These are phyloP conservation scores for rapeseed (Brassica napus) DNA, from an alignment of 345 rosid genomes.

Conservation along the genomic window DNA sequence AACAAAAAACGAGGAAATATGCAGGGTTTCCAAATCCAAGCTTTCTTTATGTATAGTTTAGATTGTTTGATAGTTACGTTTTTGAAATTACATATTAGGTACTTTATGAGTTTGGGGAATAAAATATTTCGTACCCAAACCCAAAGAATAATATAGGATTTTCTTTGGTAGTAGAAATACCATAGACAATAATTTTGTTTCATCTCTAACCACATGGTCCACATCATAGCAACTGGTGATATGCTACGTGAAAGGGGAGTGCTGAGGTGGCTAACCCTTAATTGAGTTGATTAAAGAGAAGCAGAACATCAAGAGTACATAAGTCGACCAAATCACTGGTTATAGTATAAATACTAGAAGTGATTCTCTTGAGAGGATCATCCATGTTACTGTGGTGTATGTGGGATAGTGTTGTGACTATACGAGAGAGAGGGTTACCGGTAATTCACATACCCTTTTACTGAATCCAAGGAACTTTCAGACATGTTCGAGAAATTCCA, in stretches of 20 bases:
- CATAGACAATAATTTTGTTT: not conserved
- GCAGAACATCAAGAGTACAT: too few relatives aligned
- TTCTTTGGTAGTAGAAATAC: too few relatives aligned
- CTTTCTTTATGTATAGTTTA: not conserved
- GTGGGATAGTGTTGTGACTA: too few relatives aligned
- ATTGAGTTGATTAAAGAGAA: too few relatives aligned
- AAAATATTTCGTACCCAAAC: not conserved
- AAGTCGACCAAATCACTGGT: too few relatives aligned
- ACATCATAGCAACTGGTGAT: not conserved
- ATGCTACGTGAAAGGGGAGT: too few relatives aligned
- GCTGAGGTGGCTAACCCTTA: too few relatives aligned
- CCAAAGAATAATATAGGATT: not conserved
- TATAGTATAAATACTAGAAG: too few relatives aligned
- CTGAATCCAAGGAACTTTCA: not conserved
- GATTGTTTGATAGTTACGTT: not conserved
- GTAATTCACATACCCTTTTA: not conserved
- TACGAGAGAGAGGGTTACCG: too few relatives aligned
- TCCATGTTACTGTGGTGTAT: too few relatives aligned
- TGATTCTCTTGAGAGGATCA: too few relatives aligned
- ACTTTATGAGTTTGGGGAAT: not conserved
- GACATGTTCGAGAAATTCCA: not conserved
- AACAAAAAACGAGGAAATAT: not conserved
- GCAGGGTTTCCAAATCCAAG: not conserved
- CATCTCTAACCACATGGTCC: not conserved
- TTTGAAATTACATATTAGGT: not conserved